Percentiles rank a stretch among this genome's conserved stretches.
Evolutionary conservation across 2,329 filamentous ascomycete genomes (phyloP).

Genomic region (Fusarium sp.): DNA sequence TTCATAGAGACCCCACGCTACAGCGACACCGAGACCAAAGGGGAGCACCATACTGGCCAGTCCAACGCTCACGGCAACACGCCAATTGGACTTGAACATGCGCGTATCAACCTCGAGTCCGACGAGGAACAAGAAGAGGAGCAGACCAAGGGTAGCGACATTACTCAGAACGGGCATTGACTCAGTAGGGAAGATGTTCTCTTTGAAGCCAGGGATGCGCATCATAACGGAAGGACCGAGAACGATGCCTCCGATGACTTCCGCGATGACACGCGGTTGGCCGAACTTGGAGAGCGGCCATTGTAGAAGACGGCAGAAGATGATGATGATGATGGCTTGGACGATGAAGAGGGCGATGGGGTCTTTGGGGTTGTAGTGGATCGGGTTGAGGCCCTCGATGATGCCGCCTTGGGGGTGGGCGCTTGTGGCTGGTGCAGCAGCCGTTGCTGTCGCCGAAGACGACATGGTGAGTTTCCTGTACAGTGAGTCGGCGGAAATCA

Average conservation of each 20-base stretch:
- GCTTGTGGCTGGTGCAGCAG: slow-evolving; percentile 48
- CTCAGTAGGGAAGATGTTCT: slow-evolving; percentile 78
- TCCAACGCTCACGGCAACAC: slow-evolving; percentile 80
- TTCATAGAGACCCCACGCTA: slow-evolving; percentile 84
- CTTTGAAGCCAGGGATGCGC: slow-evolving; percentile 81
- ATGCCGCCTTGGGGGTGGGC: slow-evolving; percentile 68
- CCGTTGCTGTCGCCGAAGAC: slow-evolving; percentile 14
- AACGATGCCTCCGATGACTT: slow-evolving; percentile 86
- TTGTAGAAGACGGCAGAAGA: slow-evolving; percentile 68
- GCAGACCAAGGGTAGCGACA: slow-evolving; percentile 84
- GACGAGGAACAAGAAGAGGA: slow-evolving; percentile 89
- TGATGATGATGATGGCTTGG: slow-evolving; percentile 59
- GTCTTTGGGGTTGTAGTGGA: slow-evolving; percentile 75
- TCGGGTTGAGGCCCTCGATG: slow-evolving; percentile 76
- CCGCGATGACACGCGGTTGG: slow-evolving; percentile 85
- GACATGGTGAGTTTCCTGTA: slow-evolving; percentile 7
- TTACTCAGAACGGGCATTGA: slow-evolving; percentile 82
- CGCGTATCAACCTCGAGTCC: slow-evolving; percentile 88
- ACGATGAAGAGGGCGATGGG: slow-evolving; percentile 66
- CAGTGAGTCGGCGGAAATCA: not conserved
- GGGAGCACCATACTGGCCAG: slow-evolving; percentile 83
- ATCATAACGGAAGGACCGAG: slow-evolving; percentile 91
- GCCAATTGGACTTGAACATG: slow-evolving; percentile 83
- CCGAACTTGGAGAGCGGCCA: slow-evolving; percentile 81
- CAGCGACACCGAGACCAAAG: slow-evolving; percentile 83